Conservation (phyloP, 2,329 filamentous ascomycete genomes). For the Macrophomina phaseolina region DNA sequence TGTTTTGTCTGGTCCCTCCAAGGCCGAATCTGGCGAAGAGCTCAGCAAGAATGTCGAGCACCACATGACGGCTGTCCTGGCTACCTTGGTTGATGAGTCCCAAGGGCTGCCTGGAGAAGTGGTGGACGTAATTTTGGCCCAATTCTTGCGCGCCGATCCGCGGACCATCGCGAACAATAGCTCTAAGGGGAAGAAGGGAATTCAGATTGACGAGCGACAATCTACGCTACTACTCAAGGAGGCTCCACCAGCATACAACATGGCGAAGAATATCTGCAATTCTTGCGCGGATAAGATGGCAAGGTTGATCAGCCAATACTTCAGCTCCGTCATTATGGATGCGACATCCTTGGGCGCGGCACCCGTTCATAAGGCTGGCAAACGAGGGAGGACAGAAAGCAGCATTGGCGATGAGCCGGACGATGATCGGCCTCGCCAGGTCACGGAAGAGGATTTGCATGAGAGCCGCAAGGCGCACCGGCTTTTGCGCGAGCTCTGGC, state of each 20-base stretch:
- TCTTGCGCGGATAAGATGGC: constrained; percentile 92
- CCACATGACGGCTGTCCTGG: constrained; percentile 85
- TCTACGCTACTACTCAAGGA: constrained; percentile 85
- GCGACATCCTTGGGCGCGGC: constrained; percentile 56
- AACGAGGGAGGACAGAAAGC: constrained; percentile 33
- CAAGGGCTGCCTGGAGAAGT: constrained; percentile 77
- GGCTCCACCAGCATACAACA: constrained; percentile 90
- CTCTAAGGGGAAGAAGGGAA: constrained; percentile 58
- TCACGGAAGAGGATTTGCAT: constrained; percentile 82
- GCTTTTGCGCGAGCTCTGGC: constrained; percentile 90
- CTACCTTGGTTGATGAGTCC: constrained; percentile 86
- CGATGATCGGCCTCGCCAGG: constrained; percentile 60
- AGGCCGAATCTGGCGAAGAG: constrained; percentile 76
- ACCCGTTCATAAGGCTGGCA: constrained; percentile 58
- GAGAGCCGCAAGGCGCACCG: constrained; percentile 90
- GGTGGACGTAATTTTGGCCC: constrained; percentile 91
- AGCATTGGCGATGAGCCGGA: constrained; percentile 49
- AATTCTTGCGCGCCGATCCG: constrained; percentile 88
- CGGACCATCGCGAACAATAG: constrained; percentile 52
- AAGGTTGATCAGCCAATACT: constrained; percentile 92
- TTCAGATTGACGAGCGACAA: constrained; percentile 72
- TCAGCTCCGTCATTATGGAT: constrained; percentile 94
- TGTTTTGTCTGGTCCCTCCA: constrained; percentile 79
- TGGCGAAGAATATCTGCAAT: constrained; percentile 94
- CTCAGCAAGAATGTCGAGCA: constrained; percentile 93